Evolutionary conservation across 2,329 filamentous ascomycete species (phyloP), one percentile per base, ranked within the genome.

Genomic region (Coleophoma crateriformis): DNA sequence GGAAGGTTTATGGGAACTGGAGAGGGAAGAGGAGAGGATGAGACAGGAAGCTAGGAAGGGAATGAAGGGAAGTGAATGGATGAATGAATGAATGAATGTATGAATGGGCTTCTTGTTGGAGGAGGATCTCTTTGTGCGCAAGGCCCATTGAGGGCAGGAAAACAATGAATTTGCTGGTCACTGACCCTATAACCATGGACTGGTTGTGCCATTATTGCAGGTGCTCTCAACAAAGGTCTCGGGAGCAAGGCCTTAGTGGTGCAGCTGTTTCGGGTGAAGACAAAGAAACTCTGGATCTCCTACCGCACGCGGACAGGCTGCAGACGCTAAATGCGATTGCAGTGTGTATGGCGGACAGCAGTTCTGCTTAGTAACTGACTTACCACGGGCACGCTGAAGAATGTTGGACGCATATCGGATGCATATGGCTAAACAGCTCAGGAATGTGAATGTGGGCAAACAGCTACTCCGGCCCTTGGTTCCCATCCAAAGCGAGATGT

Each of bases 141-240:
- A 47, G 39, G 42, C 46, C 58, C 58, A 63, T 61, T 58, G 54
- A 63, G 58, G 49, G 50, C 42, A 55, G 55, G 49, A 58, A 58
- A 61, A 64, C 62, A 64, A 64, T 64, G 59, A 60, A 60, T 50
- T 55, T 56, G 50, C 56, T 51, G 49, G 51, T 58, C 52, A 56
- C 58, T 48, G 47, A 49, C 44, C 48, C 52, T 56, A 51, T 52
- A 44, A 45, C 46, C 51, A 61, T 47, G 46, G 55, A 33, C 47
- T 54, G 44, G 56, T 52, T 55, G 55, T 47, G 50, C 58, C 56
- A 64, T 64, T 60, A 60, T 61, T 59, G 53, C 50, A 57, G 55
- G 50, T 50, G 48, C 51, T 53, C 27, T 27, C 52, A 58, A 55
- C 53, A 60, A 62, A 64, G 64, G 62, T 64, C 62, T 64, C 62